phyloP scores from a whole-genome alignment of 495 filamentous ascomycete species.

The Immersiella caudata region DNA sequence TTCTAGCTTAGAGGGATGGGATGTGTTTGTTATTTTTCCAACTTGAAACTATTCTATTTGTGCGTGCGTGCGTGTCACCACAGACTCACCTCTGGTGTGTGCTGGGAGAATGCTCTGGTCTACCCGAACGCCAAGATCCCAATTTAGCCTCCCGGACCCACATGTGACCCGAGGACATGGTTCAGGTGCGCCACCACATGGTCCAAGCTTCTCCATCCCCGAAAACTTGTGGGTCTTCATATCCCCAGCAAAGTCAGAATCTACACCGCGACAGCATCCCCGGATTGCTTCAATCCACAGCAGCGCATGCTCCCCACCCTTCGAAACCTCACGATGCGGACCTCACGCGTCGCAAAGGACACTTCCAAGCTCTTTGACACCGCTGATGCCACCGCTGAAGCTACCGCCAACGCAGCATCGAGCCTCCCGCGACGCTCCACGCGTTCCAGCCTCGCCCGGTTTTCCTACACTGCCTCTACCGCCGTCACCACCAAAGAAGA shows the following conservation, averaged over 20 bases:
- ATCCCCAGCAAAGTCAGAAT: neutral
- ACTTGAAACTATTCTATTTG: too few relatives aligned
- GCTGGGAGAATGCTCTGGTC: neutral
- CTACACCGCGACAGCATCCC: neutral
- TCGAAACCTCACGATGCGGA: slow-evolving; percentile 54
- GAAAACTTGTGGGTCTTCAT: neutral
- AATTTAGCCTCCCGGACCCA: neutral
- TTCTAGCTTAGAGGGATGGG: too few relatives aligned
- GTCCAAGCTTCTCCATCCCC: slow-evolving; percentile 15
- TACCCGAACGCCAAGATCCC: neutral
- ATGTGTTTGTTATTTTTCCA: too few relatives aligned
- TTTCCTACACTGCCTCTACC: slow-evolving; percentile 41
- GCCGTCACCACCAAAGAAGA: slow-evolving; percentile 8
- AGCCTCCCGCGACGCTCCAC: slow-evolving; percentile 50
- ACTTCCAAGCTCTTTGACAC: slow-evolving; percentile 50
- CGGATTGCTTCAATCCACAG: neutral
- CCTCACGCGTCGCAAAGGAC: slow-evolving; percentile 61
- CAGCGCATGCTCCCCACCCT: neutral
- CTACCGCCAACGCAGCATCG: slow-evolving; percentile 22
- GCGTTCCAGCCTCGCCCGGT: slow-evolving; percentile 45
- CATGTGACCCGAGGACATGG: slow-evolving; percentile 14
- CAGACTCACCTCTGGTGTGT: neutral
- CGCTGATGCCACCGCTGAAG: slow-evolving; percentile 7
- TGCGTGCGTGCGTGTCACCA: too few relatives aligned
- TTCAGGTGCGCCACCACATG: slow-evolving; percentile 14